Evolutionary conservation across 2,329 filamentous ascomycete genomes (phyloP).

Genomic region (Elsinoe necatrix): DNA sequence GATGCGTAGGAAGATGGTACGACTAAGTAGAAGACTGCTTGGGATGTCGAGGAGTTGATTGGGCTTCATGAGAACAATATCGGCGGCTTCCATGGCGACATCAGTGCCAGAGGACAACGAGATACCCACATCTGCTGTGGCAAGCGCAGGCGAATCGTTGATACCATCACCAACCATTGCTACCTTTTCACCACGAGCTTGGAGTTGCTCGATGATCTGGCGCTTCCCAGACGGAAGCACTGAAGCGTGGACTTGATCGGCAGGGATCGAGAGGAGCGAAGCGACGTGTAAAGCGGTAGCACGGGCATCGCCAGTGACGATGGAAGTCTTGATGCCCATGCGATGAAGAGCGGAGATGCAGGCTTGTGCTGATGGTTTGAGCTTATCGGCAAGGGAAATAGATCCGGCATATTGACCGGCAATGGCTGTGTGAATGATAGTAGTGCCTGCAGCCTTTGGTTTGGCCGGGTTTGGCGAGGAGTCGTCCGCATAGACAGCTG

Average conservation of each 20-base stretch:
- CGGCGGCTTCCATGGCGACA: constrained; percentile 94
- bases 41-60: constrained; percentile 91
- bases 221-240: constrained; percentile 89
- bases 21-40: constrained; percentile 70
- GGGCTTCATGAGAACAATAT: constrained; percentile 90
- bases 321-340: constrained; percentile 79
- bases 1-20: constrained; percentile 82
- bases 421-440: constrained; percentile 85
- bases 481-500: constrained; percentile 49
- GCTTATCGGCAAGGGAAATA: constrained; percentile 76
- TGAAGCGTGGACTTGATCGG: constrained; percentile 71
- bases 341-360: constrained; percentile 71
- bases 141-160: constrained; percentile 93
- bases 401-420: constrained; percentile 72
- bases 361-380: constrained; percentile 79
- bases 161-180: constrained; percentile 98
- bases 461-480: constrained; percentile 23
- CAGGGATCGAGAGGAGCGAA: constrained; percentile 67
- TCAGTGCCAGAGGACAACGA: constrained; percentile 89
- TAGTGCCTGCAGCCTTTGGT: constrained; percentile 56
- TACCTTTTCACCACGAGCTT: constrained; percentile 65
- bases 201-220: constrained; percentile 68
- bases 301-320: constrained; percentile 87
- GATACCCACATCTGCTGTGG: constrained; percentile 86
- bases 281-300: constrained; percentile 80